Conservation (phyloP, 2,329 filamentous ascomycete species). For the Sporothrix euskadiensis region DNA sequence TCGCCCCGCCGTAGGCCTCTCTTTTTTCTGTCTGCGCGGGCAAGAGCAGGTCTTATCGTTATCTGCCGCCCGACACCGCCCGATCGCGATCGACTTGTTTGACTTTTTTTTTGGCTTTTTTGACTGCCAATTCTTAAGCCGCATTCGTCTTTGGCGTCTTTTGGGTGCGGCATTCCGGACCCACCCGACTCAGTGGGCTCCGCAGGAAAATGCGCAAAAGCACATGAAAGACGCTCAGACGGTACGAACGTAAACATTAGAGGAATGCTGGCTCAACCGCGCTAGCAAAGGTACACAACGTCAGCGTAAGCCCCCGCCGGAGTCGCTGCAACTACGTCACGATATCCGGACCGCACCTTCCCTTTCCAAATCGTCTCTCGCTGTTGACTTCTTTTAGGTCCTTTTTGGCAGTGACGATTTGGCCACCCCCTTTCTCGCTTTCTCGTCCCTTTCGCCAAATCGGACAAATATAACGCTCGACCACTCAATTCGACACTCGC, state of each 20-base stretch:
- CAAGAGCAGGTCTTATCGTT: not conserved
- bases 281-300: slow-evolving; percentile 8
- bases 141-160: not conserved
- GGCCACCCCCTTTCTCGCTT: not conserved
- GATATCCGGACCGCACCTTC: not conserved
- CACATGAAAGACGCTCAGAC: not conserved
- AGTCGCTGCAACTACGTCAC: slow-evolving; percentile 29
- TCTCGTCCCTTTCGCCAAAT: not conserved
- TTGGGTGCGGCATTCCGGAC: slow-evolving; percentile 1
- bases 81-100: not conserved
- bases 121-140: not conserved
- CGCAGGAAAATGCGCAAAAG: not conserved
- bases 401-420: not conserved
- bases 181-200: slow-evolving; percentile 16
- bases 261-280: not conserved
- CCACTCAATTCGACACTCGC: not conserved
- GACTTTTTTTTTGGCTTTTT: not conserved
- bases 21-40: too few relatives aligned
- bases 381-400: not conserved
- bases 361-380: not conserved
- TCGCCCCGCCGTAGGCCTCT: not conserved
- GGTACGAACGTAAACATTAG: not conserved
- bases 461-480: not conserved
- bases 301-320: slow-evolving; percentile 17
- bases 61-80: slow-evolving; percentile 31